Percentiles rank a stretch among this genome's conserved stretches.
Conservation (phyloP, 2,329 filamentous ascomycete genomes). For the Bipolaris zeicola region DNA sequence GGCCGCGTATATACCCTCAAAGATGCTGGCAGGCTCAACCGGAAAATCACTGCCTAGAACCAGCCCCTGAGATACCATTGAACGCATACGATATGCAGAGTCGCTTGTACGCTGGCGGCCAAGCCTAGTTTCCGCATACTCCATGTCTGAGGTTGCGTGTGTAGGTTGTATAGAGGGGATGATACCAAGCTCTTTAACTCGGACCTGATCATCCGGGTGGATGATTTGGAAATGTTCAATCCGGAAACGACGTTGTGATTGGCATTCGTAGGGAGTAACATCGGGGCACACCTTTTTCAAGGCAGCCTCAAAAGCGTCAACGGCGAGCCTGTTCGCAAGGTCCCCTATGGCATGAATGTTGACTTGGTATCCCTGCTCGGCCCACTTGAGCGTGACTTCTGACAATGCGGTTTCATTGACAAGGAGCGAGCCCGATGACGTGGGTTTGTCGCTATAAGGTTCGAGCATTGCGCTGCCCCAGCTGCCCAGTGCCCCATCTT, state of each 20-base stretch:
- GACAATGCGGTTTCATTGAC: conserved; percentile 67
- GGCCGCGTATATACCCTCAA: conserved; percentile 72
- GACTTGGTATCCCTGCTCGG: conserved; percentile 65
- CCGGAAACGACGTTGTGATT: conserved; percentile 64
- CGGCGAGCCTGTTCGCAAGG: conserved; percentile 67
- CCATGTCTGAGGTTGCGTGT: conserved; percentile 74
- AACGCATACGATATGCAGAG: conserved; percentile 71
- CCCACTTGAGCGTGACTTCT: conserved; percentile 62
- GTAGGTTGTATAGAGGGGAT: conserved; percentile 74
- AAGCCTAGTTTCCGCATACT: conserved; percentile 66
- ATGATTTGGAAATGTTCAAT: conserved; percentile 76
- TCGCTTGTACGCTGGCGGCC: conserved; percentile 59
- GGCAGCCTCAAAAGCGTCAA: conserved; percentile 66
- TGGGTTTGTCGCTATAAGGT: conserved; percentile 68
- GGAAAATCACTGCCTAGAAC: conserved; percentile 74
- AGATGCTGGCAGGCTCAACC: conserved; percentile 70
- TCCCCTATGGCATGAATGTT: conserved; percentile 77
- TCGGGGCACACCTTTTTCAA: conserved; percentile 60
- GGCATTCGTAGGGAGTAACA: conserved; percentile 53
- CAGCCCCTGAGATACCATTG: conserved; percentile 60
- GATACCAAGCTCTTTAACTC: conserved; percentile 64
- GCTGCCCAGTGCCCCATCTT: conserved; percentile 71
- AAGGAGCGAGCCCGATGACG: conserved; percentile 67
- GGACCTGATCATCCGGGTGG: conserved; percentile 66
- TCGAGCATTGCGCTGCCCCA: conserved; percentile 76